Evolutionary conservation across 2,329 filamentous ascomycete species (phyloP), one percentile per base, ranked within the genome.

Genomic region (Exophiala calicioides): DNA sequence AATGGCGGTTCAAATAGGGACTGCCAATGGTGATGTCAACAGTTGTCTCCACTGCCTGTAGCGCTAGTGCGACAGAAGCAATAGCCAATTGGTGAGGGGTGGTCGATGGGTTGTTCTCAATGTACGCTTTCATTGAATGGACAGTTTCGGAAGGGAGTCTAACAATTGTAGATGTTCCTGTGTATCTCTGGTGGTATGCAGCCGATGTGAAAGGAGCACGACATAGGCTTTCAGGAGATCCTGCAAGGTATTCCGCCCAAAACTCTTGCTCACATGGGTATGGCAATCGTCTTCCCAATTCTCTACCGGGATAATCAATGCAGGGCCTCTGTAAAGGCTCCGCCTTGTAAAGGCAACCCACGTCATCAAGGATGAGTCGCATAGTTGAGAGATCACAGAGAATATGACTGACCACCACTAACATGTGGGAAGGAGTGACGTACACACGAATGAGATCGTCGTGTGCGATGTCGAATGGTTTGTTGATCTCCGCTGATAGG

Each of bases 381-480:
- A 37, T 33, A 9, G 66, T 52, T 3, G 64, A 66, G 4, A 61
- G 53, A 46, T 68, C 66, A 39, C 58, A 59, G 7, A 68, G 58
- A 35, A 68, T 66, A 42, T 68, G 66, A 21, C 58, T 61, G 32
- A 58, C 39, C 2, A 59, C 43, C 13, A 62, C 50, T 3, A 65
- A 24, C 2, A 68, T 36, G 1, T 44, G 33, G 5, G 53, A 36
- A 13, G 30, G 20, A 1, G 61, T 56, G 7, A 66, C 44, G 10
- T 59, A 19, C 5, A 65, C 60, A 12, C 62, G 58, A 31, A 68
- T 56, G 1, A 56, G 58, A 18, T 56, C 33, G 5, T 52, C 50
- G 9, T 37, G 42, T 1, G 40, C 32, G 6, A 67, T 44, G 26
- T 59, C 18, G 43, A 68, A 66, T 2, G 55, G 55, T 8, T 15